Conservation (phyloP, 2,329 filamentous ascomycete species). For the Trichoderma afroharzianum region DNA sequence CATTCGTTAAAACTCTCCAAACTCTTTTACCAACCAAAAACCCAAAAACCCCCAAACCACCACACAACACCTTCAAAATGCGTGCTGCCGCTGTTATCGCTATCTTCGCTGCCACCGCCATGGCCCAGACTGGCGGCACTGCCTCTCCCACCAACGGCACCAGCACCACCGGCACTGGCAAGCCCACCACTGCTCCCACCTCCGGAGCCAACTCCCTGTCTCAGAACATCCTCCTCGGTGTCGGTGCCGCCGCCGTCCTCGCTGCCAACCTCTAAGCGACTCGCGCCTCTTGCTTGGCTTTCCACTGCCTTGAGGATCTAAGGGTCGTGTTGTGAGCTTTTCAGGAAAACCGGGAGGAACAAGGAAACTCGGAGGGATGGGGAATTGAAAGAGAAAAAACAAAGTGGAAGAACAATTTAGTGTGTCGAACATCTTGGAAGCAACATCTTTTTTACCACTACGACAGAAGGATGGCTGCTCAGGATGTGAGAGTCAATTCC, state of each 20-base stretch:
- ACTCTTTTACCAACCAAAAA: background rate
- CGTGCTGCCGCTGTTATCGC: conserved; percentile 20
- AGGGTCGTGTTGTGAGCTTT: background rate
- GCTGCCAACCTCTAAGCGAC: conserved; percentile 17
- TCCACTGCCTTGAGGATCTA: conserved; percentile 3
- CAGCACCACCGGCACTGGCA: background rate
- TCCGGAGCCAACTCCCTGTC: conserved; percentile 5
- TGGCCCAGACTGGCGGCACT: conserved; percentile 10
- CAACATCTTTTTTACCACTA: background rate
- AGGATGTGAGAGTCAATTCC: background rate
- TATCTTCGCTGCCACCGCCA: conserved; percentile 21
- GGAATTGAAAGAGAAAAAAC: background rate
- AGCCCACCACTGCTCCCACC: conserved; percentile 11
- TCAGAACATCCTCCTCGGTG: conserved; percentile 18
- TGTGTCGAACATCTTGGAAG: background rate
- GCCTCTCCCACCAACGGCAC: conserved; percentile 14
- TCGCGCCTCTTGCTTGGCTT: background rate
- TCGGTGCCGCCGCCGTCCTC: conserved; percentile 18
- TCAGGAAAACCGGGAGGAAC: background rate
- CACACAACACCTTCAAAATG: conserved; percentile 20
- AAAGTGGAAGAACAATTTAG: background rate
- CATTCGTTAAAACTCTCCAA: conserved; percentile 15
- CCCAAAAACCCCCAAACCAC: background rate
- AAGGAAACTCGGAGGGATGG: background rate
- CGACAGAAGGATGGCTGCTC: background rate